Evolutionary conservation across 306 rosid species (phyloP), one percentile per base, ranked within the genome.

Genomic region (Casuarina glauca): DNA sequence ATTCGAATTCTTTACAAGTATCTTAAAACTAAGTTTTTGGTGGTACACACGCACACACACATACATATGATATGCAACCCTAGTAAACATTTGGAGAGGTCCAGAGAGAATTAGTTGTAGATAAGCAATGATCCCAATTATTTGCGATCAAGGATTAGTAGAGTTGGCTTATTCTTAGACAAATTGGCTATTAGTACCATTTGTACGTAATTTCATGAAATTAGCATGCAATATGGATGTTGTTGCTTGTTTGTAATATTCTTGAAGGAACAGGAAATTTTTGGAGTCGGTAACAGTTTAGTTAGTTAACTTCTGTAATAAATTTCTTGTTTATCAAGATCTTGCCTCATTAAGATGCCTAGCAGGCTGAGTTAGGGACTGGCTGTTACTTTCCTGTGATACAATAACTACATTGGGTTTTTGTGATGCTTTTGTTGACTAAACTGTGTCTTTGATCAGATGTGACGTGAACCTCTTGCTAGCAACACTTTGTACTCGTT

Each of bases 401-500:
- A 73, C 57, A 61, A 73, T 60, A 70, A 20, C 57, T 72, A 61
- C 63, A 62, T 50, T 70, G 77, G 44, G 32, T 63, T 32, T 66
- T 43, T 39, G 73, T 6, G 72, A 55, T 52, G 63, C 50, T 55
- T 72, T 55, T 78, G 60, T 73, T 55, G 60, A 57, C 58, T 50
- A 66, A 55, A 20, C 52, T 81, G 64, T 77, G 58, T 43, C 60
- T 80, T 74, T 70, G 62, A 75, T 76, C 73, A 93, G 99, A 92
- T 95, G 97, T 78, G 91, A 95, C 79, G 90, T 78, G 74, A 87
- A 87, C 75, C 83, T 93, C 84, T 83, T 95, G 78, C 80, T 90
- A 69, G 82, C 91, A 81, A 89, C 97, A 74, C 83, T 95, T 69
- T 91, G 91, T 82, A 90, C 94, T 77, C 97, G 97, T 51, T 84